Evolutionary conservation across 2,329 filamentous ascomycete genomes (phyloP), one percentile per base, ranked within the genome.

Genomic region (Geosmithia flava): DNA sequence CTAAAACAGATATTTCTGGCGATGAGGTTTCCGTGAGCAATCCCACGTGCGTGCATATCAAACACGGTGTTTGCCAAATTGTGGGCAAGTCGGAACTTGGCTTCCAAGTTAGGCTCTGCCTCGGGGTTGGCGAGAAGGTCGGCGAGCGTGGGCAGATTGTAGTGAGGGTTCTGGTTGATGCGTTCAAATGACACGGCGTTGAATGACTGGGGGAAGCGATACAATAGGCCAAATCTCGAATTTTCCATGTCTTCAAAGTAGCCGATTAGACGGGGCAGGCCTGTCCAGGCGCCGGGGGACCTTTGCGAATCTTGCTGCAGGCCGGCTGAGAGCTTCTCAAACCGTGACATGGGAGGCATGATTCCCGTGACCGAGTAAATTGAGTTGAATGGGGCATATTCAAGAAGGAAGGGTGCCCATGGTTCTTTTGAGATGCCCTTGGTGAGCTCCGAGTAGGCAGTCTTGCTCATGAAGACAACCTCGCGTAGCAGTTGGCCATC

Each of bases 221-320:
- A 91, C 11, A 91, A 75, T 11, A 91, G 69, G 5, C 85, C 86
- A 48, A 88, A 77, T 10, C 86, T 75, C 1, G 85, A 81, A 47
- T 78, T 70, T 17, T 78, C 75, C 47, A 83, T 72, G 55, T 90
- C 85, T 59, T 90, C 85, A 55, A 87, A 88, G 57, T 87, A 90
- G 2, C 78, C 80, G 13, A 83, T 63, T 43, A 84, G 66, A 20
- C 75, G 71, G 16, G 80, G 76, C 10, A 82, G 57, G 53, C 85
- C 71, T 59, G 75, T 81, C 70, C 74, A 85, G 2, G 81, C 73
- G 20, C 66, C 71, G 6, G 66, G 71, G 1, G 70, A 68, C 19
- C 70, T 67, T 43, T 73, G 73, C 0, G 74, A 68, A 48, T 75
- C 72, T 20, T 71, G 68, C 56, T 74, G 78, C 13, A 83, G 66